Evolutionary conservation across 2,329 filamentous ascomycete genomes (phyloP).

Genomic region (Aspergillus melleus): DNA sequence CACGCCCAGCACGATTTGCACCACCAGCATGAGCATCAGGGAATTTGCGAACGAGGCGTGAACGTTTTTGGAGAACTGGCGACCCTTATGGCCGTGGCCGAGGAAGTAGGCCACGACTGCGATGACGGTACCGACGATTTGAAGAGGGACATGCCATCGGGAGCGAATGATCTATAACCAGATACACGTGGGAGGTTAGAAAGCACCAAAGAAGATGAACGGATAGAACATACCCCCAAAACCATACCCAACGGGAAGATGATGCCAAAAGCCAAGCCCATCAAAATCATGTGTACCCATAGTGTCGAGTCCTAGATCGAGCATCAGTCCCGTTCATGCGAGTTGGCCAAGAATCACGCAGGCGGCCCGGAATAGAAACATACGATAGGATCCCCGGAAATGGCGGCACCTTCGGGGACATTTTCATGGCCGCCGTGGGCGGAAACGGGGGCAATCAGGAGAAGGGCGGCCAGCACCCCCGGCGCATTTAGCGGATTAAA

Average conservation of each 20-base stretch:
- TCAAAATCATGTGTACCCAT: conserved; percentile 92
- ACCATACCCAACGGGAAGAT: conserved; percentile 96
- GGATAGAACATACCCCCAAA: conserved; percentile 65
- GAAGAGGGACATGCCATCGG: conserved; percentile 90
- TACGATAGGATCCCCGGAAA: conserved; percentile 74
- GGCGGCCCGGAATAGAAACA: conserved; percentile 30
- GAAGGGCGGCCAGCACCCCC: conserved; percentile 26
- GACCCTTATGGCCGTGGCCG: conserved; percentile 85
- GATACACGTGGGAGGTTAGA: not conserved
- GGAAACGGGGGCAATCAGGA: conserved; percentile 28
- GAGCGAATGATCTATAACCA: conserved; percentile 73
- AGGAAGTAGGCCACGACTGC: conserved; percentile 85
- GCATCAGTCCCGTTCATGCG: conserved; percentile 7
- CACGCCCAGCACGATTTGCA: conserved; percentile 76
- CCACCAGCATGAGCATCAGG: conserved; percentile 75
- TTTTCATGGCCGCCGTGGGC: conserved; percentile 57
- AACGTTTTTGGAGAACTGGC: conserved; percentile 78
- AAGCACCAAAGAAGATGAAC: conserved; percentile 3
- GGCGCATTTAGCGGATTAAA: conserved; percentile 18
- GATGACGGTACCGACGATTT: conserved; percentile 71
- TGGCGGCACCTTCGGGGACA: conserved; percentile 67
- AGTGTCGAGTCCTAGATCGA: conserved; percentile 67
- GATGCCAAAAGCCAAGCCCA: conserved; percentile 84
- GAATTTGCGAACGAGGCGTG: conserved; percentile 79
- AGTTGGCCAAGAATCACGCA: not conserved